Evolutionary conservation across 2,329 filamentous ascomycete species (phyloP).

Genomic region (Drechslerella dactyloides): DNA sequence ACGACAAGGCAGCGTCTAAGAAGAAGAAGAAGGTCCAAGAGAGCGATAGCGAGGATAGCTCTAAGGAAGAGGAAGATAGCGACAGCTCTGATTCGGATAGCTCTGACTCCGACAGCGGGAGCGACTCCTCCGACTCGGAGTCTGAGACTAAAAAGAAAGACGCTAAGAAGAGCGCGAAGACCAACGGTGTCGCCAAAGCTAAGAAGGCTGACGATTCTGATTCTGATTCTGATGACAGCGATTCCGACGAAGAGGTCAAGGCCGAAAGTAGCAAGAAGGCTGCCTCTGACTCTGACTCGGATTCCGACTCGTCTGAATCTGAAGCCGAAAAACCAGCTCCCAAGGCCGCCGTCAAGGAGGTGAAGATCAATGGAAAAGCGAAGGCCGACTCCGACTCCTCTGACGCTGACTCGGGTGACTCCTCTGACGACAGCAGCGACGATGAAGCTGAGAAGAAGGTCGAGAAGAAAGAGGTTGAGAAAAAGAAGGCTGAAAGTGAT

Average conservation of each 20-base stretch:
- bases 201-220: constrained; percentile 23
- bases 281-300: constrained; percentile 35
- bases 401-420: constrained; percentile 40
- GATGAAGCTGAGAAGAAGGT: constrained; percentile 12
- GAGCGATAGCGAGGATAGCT: constrained; percentile 51
- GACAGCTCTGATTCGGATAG: constrained; percentile 51
- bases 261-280: constrained; percentile 2
- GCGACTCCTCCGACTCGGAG: constrained; percentile 52
- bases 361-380: constrained; percentile 53
- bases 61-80: no score
- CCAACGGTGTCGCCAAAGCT: constrained; percentile 58
- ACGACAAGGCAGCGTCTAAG: constrained; percentile 32
- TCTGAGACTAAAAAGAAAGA: constrained; percentile 55
- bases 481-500: constrained; percentile 48
- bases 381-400: constrained; percentile 21
- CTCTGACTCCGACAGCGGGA: constrained; percentile 57
- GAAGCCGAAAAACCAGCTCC: constrained; percentile 51
- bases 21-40: constrained; percentile 57
- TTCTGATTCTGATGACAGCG: constrained; percentile 47
- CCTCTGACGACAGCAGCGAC: constrained; percentile 34
- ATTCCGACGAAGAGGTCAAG: constrained; percentile 55
- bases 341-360: constrained; percentile 53
- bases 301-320: constrained; percentile 4
- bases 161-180: constrained; percentile 56
- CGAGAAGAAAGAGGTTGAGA: constrained; percentile 11